Evolutionary conservation across 2,329 filamentous ascomycete species (phyloP), one percentile per base, ranked within the genome.

Genomic region (Ophiocordyceps australis): DNA sequence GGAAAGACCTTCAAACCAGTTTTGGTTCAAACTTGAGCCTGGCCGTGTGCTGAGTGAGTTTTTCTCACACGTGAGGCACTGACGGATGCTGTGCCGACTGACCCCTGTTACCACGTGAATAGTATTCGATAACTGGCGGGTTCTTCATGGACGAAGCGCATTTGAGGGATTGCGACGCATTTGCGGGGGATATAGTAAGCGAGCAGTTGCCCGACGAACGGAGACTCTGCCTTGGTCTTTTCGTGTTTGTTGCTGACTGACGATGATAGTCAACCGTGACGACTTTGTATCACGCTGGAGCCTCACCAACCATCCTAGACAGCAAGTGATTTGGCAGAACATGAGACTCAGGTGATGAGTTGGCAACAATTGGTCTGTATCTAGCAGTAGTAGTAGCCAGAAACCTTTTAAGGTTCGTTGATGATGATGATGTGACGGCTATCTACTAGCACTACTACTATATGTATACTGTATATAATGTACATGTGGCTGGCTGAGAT

Each of bases 61-160:
- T 20, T 3, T 5, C 13, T n/a, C n/a, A 6, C 14, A 14, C 12
- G 9, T 5, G 10, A 3, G 13, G 14, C 24, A 13, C 9, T 10
- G 14, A n/a, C 16, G n/a, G n/a, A n/a, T n/a, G 15, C 12, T 12
- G 20, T 17, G 16, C 28, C 28, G 17, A 29, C 24, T 25, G n/a
- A n/a, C n/a, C n/a, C n/a, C n/a, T n/a, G n/a, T n/a, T 13, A 18
- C 12, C 3, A 14, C 11, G 5, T 20, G 9, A n/a, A n/a, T 38
- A 79, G 78, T 95, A 24, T 94, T 98, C 47, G 81, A 98, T 45
- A 95, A 98, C 43, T 94, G 86, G 83, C 67, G 89, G 31, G 77
- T 94, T 18, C 54, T 95, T 38, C 89, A 98, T 49, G 89, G 86
- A 2, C 62, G 89, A 38, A 73, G 73, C 26, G 68, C 68, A 0